Evolutionary conservation across 768 basidiomycete species (phyloP), one percentile per base, ranked within the genome.

Genomic region (Tricholoma hemisulphureum): DNA sequence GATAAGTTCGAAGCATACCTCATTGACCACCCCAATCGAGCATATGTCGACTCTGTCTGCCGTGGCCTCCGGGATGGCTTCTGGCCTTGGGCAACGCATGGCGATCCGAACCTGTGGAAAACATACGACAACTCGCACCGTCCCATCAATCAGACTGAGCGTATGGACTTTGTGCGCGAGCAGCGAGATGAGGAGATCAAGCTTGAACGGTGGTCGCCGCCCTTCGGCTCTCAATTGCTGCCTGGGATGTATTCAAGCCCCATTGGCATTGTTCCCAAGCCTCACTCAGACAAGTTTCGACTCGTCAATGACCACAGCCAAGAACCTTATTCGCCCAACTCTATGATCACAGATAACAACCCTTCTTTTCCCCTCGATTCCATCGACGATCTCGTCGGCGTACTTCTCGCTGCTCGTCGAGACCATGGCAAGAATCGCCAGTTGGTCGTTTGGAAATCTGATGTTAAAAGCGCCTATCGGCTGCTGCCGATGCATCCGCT

Each of bases 201-300:
- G 31, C 51, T 59, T 20, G 64, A 58, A 6, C 63, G 65, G 21
- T 72, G 63, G 58, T 75, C 73, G 16, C 53, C 58, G 24, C 58
- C 70, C 1, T 79, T 80, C 61, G 70, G 70, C 2, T 26, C 56
- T 2, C 60, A 74, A 6, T 67, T 79, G 3, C 64, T 77, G 0
- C 79, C 77, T 0, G 80, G 80, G 0, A 82, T 83, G 79, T 71
- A 74, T 49, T 65, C 61, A 23, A 68, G 71, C 55, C 80, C 77
- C 0, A 62, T 80, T 0, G 61, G 71, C 31, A 70, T 68, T 2
- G 73, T 82, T 0, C 79, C 76, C 0, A 77, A 77, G 28, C 61
- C 66, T 0, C 49, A 58, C 0, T 66, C 75, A 0, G 64, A 62
- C 21, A 76, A 79, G 35, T 59, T 75, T 6, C 58, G 73, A 0